Conservation (phyloP, 371 early-diverging fungal genomes). For the Rhizopus arrhizus region DNA sequence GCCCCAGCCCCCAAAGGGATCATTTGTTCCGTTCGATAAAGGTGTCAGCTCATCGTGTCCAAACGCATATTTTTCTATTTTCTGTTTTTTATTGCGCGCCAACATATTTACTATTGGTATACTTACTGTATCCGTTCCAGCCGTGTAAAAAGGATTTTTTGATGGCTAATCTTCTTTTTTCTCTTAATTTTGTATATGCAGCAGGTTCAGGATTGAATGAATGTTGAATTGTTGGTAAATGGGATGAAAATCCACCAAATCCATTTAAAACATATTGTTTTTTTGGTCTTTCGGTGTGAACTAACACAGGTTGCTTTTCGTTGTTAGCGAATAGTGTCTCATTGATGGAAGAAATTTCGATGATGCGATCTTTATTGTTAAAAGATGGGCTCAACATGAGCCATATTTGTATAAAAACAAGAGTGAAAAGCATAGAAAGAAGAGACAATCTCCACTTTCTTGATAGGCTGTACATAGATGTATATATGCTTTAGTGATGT, state of each 20-base stretch:
- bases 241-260: slow-evolving; percentile 23
- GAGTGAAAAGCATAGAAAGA: no score
- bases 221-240: slow-evolving; percentile 27
- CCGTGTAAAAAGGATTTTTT: slow-evolving; percentile 53
- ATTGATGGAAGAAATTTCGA: no score
- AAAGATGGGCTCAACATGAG: no score
- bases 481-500: no score
- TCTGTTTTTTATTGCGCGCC: neutral
- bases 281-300: neutral
- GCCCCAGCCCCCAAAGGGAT: slow-evolving; percentile 79
- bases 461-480: no score
- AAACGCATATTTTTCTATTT: slow-evolving; percentile 49
- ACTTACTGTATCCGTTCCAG: slow-evolving; percentile 73
- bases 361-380: no score
- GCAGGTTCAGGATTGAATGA: slow-evolving; percentile 22
- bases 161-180: slow-evolving; percentile 19
- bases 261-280: slow-evolving; percentile 24
- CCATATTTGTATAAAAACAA: no score
- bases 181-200: slow-evolving; percentile 22
- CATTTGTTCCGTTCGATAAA: slow-evolving; percentile 38
- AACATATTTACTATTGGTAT: no score
- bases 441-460: no score
- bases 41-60: slow-evolving; percentile 65
- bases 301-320: no score
- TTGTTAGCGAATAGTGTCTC: no score